Evolutionary conservation across 2,329 filamentous ascomycete species (phyloP).

Genomic region (Apiospora marii): DNA sequence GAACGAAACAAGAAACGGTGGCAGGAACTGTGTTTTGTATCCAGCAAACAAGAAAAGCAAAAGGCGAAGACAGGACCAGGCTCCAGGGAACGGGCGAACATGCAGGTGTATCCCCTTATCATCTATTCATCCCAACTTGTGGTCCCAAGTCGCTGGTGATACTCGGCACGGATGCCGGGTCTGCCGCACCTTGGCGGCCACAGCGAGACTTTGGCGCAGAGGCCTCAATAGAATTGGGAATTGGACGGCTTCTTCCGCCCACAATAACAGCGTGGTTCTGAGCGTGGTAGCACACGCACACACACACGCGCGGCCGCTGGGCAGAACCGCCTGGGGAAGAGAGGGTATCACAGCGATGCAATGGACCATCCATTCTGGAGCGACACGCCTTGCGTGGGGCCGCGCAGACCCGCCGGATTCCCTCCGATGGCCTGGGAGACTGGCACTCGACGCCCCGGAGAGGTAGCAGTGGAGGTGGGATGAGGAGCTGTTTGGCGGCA

Average conservation of each 20-base stretch:
- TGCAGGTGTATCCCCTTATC: conserved; percentile 13
- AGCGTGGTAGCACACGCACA: background rate
- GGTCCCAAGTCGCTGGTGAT: conserved; percentile 21
- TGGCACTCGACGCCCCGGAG: background rate
- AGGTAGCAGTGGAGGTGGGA: conserved; percentile 14
- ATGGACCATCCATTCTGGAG: background rate
- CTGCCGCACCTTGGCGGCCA: conserved; percentile 57
- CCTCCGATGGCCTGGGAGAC: background rate
- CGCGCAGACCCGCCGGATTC: background rate
- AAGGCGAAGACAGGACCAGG: background rate
- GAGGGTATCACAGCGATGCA: background rate
- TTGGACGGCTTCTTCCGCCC: background rate
- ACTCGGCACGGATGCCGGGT: background rate
- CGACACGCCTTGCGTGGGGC: background rate
- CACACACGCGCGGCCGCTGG: background rate
- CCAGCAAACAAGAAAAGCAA: background rate
- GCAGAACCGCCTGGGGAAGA: background rate
- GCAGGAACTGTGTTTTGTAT: background rate
- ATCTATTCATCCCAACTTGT: conserved; percentile 17
- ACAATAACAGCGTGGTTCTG: background rate
- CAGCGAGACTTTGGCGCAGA: conserved; percentile 33
- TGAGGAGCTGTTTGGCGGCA: conserved; percentile 14
- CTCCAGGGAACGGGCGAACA: background rate
- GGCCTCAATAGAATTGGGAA: background rate
- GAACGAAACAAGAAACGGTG: conserved; percentile 4